Percentiles rank a stretch among this genome's conserved stretches.
phyloP scores from a whole-genome alignment of 371 early-diverging fungal genomes.

The Funneliformis caledonium region DNA sequence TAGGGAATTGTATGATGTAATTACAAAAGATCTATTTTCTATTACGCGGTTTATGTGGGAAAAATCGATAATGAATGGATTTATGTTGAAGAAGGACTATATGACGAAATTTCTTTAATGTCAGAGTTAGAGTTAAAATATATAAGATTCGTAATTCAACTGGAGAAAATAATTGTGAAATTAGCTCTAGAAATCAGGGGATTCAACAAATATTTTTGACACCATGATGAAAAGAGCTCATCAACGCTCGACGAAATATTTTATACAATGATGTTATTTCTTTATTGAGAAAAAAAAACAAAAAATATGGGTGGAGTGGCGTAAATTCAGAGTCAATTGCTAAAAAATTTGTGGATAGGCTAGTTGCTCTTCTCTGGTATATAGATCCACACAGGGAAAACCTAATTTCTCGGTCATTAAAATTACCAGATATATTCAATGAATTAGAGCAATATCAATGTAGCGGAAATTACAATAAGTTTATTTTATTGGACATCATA shows the following conservation, averaged over 20 bases:
- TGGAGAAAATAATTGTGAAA: background rate
- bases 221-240: background rate
- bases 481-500: background rate
- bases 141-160: background rate
- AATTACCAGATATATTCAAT: background rate
- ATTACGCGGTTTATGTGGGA: too few species aligned
- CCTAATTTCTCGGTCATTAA: background rate
- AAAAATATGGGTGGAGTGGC: background rate
- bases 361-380: background rate
- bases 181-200: background rate
- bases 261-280: slow-evolving; percentile 4
- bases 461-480: background rate
- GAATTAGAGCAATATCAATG: too few species aligned
- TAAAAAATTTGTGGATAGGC: background rate
- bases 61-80: background rate
- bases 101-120: background rate
- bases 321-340: background rate
- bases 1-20: too few species aligned
- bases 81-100: background rate
- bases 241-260: background rate
- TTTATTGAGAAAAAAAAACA: background rate
- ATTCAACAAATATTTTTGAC: background rate
- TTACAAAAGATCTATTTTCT: too few species aligned
- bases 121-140: background rate
- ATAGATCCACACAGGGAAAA: background rate